Conservation (phyloP, 139 green algal species). For the Edaphochlamys debaryana region DNA sequence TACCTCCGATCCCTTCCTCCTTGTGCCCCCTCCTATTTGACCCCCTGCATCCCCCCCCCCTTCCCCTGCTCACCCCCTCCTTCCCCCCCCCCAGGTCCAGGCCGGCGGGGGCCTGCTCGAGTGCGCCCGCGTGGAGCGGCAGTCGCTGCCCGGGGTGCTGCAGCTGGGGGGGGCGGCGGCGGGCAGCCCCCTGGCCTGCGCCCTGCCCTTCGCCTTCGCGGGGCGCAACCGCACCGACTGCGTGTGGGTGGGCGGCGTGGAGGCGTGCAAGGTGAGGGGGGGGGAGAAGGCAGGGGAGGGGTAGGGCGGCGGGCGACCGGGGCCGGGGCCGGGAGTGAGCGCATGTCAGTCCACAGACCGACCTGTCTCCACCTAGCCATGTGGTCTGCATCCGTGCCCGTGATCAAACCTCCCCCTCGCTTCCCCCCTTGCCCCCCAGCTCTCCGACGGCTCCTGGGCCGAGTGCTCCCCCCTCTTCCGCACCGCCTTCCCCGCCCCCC, state of each 20-base stretch:
- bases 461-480: constrained; percentile 28
- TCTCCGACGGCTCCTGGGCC: constrained; percentile 32
- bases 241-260: constrained; percentile 45
- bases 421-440: neutral
- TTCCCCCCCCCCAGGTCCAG: neutral
- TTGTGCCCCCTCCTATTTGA: no score
- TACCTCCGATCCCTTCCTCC: no score
- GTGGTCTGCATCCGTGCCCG: no score
- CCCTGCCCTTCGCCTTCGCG: constrained; percentile 34
- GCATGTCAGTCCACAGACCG: no score
- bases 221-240: constrained; percentile 43
- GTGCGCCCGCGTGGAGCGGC: constrained; percentile 36
- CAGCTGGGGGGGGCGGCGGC: neutral
- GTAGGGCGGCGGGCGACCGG: no score
- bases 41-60: neutral
- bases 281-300: neutral
- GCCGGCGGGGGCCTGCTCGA: constrained; percentile 15
- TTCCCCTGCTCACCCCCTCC: neutral
- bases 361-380: no score
- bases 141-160: neutral
- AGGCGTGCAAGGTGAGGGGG: constrained; percentile 47
- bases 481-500: constrained; percentile 21
- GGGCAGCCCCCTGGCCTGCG: constrained; percentile 1
- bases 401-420: neutral
- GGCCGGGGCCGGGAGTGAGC: no score